Evolutionary conservation across 2,329 filamentous ascomycete species (phyloP).

Genomic region (Lomentospora prolificans): DNA sequence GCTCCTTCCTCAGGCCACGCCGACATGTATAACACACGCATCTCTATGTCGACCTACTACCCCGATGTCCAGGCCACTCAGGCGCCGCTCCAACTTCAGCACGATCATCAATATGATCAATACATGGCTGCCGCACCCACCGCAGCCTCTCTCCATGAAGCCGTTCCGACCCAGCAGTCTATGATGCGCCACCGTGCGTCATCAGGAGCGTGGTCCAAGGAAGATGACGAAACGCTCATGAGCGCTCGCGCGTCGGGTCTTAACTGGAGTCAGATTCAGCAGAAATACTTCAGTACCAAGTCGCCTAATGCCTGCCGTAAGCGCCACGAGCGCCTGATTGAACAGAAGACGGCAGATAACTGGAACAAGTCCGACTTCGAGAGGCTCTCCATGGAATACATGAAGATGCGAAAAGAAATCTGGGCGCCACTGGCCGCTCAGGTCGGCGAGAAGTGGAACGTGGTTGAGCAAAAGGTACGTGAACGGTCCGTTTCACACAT

Average conservation of each 20-base stretch:
- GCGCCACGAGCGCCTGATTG: slow-evolving; percentile 75
- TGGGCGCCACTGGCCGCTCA: slow-evolving; percentile 65
- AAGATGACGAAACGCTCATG: slow-evolving; percentile 67
- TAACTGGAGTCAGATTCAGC: slow-evolving; percentile 77
- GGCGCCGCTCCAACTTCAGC: slow-evolving; percentile 20
- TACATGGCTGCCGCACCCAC: slow-evolving; percentile 4
- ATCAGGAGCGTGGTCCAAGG: slow-evolving; percentile 60
- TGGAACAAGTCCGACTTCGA: slow-evolving; percentile 72
- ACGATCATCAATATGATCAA: slow-evolving; percentile 12
- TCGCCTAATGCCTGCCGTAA: slow-evolving; percentile 79
- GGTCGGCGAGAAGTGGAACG: slow-evolving; percentile 76
- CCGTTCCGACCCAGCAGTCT: slow-evolving; percentile 20
- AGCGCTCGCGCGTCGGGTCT: slow-evolving; percentile 62
- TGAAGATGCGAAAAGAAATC: slow-evolving; percentile 69
- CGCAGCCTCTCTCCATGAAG: slow-evolving; percentile 25
- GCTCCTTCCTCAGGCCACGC: slow-evolving; percentile 27
- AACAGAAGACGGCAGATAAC: slow-evolving; percentile 63
- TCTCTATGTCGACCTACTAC: slow-evolving; percentile 31
- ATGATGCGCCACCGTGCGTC: slow-evolving; percentile 39
- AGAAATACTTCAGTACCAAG: slow-evolving; percentile 67
- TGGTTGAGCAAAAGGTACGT: slow-evolving; percentile 53
- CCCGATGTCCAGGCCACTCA: slow-evolving; percentile 15
- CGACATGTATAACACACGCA: slow-evolving; percentile 31
- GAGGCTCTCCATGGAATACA: slow-evolving; percentile 66
- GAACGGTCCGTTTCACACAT: too few species aligned